Evolutionary conservation across 148 eudicot genomes (phyloP).

Genomic region (Rhododendron vialii): DNA sequence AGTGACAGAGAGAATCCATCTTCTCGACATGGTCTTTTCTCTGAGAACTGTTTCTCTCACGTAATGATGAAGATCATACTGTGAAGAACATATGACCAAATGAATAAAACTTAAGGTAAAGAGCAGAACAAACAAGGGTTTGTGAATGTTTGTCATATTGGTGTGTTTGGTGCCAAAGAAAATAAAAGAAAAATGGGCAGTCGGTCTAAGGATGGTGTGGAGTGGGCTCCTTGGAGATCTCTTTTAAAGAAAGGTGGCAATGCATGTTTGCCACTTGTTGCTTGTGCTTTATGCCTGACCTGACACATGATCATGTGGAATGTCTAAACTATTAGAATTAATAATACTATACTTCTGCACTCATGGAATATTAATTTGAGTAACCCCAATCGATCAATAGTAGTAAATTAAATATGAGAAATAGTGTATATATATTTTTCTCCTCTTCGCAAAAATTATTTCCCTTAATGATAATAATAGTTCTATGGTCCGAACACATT

Average conservation of each 20-base stretch:
- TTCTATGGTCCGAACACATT: background rate
- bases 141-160: slow-evolving; percentile 5
- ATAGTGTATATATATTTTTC: background rate
- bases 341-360: background rate
- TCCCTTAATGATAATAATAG: background rate
- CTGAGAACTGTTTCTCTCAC: background rate
- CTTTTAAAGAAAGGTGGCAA: slow-evolving; percentile 18
- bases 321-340: slow-evolving; percentile 8
- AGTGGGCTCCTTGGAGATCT: background rate
- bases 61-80: background rate
- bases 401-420: background rate
- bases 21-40: slow-evolving; percentile 15
- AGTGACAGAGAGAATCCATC: slow-evolving; percentile 7
- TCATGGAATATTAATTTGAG: background rate
- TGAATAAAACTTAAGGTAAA: slow-evolving; percentile 24
- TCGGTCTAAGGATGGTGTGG: background rate
- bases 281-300: slow-evolving; percentile 22
- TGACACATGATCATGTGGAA: slow-evolving; percentile 31
- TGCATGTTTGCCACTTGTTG: slow-evolving; percentile 14
- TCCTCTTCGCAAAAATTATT: background rate
- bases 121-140: slow-evolving; percentile 14
- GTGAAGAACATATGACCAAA: slow-evolving; percentile 9
- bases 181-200: background rate
- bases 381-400: background rate
- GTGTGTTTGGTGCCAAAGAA: slow-evolving; percentile 15